These are phyloP conservation scores for Phaeotremella fagi DNA, from an alignment of 768 basidiomycete species.

Conservation along the genomic window DNA sequence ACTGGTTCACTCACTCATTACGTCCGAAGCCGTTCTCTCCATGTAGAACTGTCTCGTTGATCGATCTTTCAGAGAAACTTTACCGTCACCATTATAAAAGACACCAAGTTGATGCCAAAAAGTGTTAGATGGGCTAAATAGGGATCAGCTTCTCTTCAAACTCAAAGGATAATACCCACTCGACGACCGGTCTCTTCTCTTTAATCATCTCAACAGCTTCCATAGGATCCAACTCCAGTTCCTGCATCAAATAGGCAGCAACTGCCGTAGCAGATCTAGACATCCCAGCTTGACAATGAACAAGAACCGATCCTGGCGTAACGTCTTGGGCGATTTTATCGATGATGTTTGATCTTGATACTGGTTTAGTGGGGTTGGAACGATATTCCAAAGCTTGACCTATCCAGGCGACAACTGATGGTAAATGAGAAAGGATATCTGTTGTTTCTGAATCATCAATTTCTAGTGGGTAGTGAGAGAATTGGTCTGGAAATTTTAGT, in stretches of 20 bases:
- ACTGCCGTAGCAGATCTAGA: slow-evolving; percentile 85
- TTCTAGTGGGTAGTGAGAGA: slow-evolving; percentile 38
- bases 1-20: slow-evolving; percentile 64
- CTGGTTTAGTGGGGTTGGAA: slow-evolving; percentile 52
- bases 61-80: slow-evolving; percentile 63
- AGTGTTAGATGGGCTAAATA: slow-evolving; percentile 71
- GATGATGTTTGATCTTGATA: slow-evolving; percentile 40
- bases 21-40: slow-evolving; percentile 65
- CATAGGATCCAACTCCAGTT: slow-evolving; percentile 56
- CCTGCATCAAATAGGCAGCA: slow-evolving; percentile 83
- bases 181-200: slow-evolving; percentile 61
- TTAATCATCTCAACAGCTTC: slow-evolving; percentile 67
- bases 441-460: slow-evolving; percentile 53
- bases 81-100: slow-evolving; percentile 68
- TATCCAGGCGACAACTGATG: slow-evolving; percentile 78
- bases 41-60: slow-evolving; percentile 76
- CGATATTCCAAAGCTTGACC: slow-evolving; percentile 60
- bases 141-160: slow-evolving; percentile 2
- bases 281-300: slow-evolving; percentile 86
- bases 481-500: slow-evolving; percentile 50
- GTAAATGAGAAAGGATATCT: slow-evolving; percentile 72
- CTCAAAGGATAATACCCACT: slow-evolving; percentile 54
- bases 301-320: slow-evolving; percentile 61
- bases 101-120: slow-evolving; percentile 76
- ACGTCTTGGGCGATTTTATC: slow-evolving; percentile 7